These are phyloP conservation scores for Malus fusca DNA, from an alignment of 306 rosid genomes.

Conservation along the genomic window DNA sequence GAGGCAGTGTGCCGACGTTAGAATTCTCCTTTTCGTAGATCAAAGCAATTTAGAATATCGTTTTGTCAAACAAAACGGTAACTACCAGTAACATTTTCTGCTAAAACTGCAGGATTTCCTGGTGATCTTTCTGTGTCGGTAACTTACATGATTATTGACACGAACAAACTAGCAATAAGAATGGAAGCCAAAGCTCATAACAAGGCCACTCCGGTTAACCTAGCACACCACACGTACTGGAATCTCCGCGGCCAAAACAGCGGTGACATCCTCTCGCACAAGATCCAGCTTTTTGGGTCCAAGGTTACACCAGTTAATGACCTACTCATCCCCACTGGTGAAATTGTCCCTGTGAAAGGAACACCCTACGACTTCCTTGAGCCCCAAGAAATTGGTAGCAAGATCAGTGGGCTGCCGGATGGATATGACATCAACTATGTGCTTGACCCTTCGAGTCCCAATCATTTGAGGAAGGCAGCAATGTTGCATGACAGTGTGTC, in stretches of 20 bases:
- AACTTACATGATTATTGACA: slow-evolving; percentile 40
- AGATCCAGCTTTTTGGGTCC: slow-evolving; percentile 42
- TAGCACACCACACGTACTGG: slow-evolving; percentile 72
- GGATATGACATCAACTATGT: slow-evolving; percentile 67
- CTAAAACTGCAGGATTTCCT: slow-evolving; percentile 50
- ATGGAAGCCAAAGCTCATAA: slow-evolving; percentile 44
- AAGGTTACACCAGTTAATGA: slow-evolving; percentile 45
- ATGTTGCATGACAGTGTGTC: slow-evolving; percentile 31
- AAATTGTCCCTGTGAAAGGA: slow-evolving; percentile 17
- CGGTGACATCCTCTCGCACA: slow-evolving; percentile 52
- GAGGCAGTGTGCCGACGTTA: background rate
- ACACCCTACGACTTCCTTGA: slow-evolving; percentile 55
- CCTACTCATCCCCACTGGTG: slow-evolving; percentile 53
- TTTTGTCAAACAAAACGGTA: background rate
- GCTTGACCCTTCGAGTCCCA: slow-evolving; percentile 11
- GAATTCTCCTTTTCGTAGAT: background rate
- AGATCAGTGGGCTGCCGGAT: slow-evolving; percentile 27
- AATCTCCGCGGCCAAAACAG: slow-evolving; percentile 58
- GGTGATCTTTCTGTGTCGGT: slow-evolving; percentile 48
- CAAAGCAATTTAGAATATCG: no score
- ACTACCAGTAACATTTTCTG: background rate
- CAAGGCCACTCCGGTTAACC: slow-evolving; percentile 59
- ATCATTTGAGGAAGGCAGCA: slow-evolving; percentile 31
- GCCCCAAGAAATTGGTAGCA: slow-evolving; percentile 33
- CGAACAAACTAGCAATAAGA: slow-evolving; percentile 34